These are phyloP conservation scores for Verbascum thapsus DNA, from an alignment of 257 asterid genomes.

Conservation along the genomic window DNA sequence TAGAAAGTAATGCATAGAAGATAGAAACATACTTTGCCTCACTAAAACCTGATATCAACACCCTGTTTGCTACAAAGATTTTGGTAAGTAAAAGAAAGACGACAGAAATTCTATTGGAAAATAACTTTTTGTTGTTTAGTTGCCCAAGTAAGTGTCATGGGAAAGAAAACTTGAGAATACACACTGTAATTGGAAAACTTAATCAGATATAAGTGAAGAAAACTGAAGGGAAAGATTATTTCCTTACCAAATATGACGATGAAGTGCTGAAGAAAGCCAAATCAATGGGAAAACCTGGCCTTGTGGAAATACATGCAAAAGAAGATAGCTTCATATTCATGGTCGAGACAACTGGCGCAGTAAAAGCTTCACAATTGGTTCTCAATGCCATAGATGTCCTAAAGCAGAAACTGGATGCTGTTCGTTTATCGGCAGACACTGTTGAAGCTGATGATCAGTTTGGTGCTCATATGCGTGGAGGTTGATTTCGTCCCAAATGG, in stretches of 20 bases:
- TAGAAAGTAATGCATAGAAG: not conserved
- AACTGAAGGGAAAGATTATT: too few species aligned
- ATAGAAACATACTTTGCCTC: not conserved
- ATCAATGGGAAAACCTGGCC: slow-evolving; percentile 81
- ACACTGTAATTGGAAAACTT: too few species aligned
- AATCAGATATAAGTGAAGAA: too few species aligned
- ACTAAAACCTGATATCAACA: not conserved
- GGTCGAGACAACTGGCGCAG: slow-evolving; percentile 89
- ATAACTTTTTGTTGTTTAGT: too few species aligned
- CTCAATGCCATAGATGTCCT: slow-evolving; percentile 83
- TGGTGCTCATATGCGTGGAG: slow-evolving; percentile 99
- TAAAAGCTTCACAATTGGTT: slow-evolving; percentile 86
- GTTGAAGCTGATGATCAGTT: too few species aligned
- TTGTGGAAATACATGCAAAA: slow-evolving; percentile 79
- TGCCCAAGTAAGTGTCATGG: too few species aligned
- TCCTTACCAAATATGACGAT: too few species aligned
- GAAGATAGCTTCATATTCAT: slow-evolving; percentile 94
- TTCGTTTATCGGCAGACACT: slow-evolving; percentile 90
- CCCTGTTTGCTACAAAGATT: too few species aligned
- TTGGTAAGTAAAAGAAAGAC: too few species aligned
- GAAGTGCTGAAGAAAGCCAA: too few species aligned
- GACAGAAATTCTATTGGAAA: too few species aligned
- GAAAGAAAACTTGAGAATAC: too few species aligned
- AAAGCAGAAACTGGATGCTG: slow-evolving; percentile 93
- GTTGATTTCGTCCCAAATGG: slow-evolving; percentile 41